Base-by-base conservation (phyloP, 768 basidiomycete species). In the Calocera viscosa region DNA sequence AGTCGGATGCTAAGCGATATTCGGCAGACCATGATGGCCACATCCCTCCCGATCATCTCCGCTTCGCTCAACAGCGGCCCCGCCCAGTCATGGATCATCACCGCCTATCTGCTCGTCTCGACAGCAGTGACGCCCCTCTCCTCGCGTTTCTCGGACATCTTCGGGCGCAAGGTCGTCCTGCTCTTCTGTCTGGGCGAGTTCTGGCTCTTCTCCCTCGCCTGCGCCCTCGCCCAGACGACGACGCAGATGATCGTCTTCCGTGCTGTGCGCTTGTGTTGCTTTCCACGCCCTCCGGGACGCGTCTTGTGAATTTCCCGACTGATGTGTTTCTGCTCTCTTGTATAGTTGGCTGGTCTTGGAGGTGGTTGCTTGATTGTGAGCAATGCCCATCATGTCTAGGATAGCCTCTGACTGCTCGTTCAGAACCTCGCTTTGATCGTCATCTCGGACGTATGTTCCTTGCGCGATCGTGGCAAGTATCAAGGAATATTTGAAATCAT, bases 191-290 rank as follows among this genome's bases (percentile, higher is more conserved):
- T 74, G 11, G 65, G 67, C 26, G 71, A 75, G 33, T 79, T 79
- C 70, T 68, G 73, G 22, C 63, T 77, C 24, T 77, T 77, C 8
- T 75, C 75, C 1, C 65, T 79, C 39, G 77, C 75, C 3, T 77
- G 76, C 65, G 77, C 78, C 0, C 64, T 78, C 3, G 70, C 75
- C 0, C 70, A 69, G 39, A 72, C 70, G 0, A 78, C 79, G 77
- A 72, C 75, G 28, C 75, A 77, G 67, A 73, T 80, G 33, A 79
- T 80, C 69, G 68, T 76, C 5, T 76, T 77, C 60, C 73, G 77
- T 0, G 71, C 68, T 0, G 1, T 72, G 26, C 69, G 69, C 40
- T n/a, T 32, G 7, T 10, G 1, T 65, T 47, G 53, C 24, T 26
- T 60, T 40, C 33, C 17, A 35, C 35, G 17, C 35, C 35, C 35